These are phyloP conservation scores for Leishmania gerbilli DNA, from an alignment of 208 protist species.

Conservation along the genomic window DNA sequence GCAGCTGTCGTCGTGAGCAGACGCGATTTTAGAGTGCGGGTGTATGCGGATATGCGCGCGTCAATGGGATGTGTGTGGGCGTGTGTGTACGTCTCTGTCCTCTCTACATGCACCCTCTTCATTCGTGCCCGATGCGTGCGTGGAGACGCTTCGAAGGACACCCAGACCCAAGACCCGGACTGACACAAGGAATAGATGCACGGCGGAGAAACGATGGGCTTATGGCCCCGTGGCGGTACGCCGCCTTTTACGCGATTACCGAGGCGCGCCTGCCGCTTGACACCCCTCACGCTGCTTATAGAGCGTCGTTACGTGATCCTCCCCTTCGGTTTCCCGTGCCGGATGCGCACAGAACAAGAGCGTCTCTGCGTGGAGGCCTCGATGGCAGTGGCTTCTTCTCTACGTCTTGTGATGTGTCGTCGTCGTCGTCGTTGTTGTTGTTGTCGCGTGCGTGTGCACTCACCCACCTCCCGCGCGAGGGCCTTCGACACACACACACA, in stretches of 20 bases:
- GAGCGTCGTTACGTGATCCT: background rate
- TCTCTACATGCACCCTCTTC: background rate
- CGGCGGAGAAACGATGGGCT: too few species aligned
- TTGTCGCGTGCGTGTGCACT: too few species aligned
- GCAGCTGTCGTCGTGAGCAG: background rate
- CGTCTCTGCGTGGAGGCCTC: background rate
- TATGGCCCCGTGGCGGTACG: too few species aligned
- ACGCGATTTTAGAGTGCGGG: background rate
- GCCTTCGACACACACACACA: too few species aligned
- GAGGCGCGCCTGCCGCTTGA: background rate
- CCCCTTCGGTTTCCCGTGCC: background rate
- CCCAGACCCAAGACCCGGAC: too few species aligned
- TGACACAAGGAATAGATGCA: too few species aligned
- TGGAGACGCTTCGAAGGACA: background rate
- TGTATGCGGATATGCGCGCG: background rate
- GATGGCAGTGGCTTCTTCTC: too few species aligned
- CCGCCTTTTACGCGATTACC: too few species aligned
- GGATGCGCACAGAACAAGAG: background rate
- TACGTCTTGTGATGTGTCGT: too few species aligned
- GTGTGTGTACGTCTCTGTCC: background rate
- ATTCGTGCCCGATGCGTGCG: background rate
- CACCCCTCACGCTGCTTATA: background rate
- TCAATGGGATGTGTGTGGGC: background rate
- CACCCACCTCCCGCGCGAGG: background rate
- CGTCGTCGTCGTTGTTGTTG: too few species aligned